Conservation (phyloP, 345 rosid genomes). For the Psidium friedrichsthalianum region DNA sequence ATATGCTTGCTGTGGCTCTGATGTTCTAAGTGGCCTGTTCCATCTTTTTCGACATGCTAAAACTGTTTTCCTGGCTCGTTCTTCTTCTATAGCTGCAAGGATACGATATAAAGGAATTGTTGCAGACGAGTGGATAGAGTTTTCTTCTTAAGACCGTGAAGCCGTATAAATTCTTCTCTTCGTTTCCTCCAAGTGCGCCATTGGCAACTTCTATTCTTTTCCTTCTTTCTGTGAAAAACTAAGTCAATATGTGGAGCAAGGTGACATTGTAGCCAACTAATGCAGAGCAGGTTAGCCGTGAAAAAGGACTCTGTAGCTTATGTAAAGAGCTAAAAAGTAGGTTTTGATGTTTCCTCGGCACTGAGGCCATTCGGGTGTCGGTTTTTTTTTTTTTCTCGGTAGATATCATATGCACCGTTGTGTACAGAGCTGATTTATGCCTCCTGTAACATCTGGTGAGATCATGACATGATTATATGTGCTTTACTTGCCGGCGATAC, state of each 20-base stretch:
- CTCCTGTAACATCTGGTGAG: neutral
- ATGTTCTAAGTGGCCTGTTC: neutral
- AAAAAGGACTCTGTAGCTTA: neutral
- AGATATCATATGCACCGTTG: neutral
- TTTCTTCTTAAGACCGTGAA: neutral
- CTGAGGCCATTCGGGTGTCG: neutral
- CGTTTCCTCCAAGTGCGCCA: neutral
- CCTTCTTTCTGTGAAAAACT: neutral
- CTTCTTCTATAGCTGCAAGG: constrained; percentile 54
- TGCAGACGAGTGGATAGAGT: constrained; percentile 33
- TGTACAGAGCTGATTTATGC: neutral
- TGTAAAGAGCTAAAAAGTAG: neutral
- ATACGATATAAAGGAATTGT: constrained; percentile 67
- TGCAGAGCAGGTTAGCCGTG: neutral
- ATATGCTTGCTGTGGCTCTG: neutral
- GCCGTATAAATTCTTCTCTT: neutral
- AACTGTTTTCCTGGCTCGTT: neutral
- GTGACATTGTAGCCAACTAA: neutral
- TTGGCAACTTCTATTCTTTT: neutral
- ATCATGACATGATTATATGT: neutral
- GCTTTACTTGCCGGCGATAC: neutral
- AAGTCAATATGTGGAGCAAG: neutral
- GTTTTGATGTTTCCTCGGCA: neutral
- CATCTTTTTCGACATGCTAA: neutral
- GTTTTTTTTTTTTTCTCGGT: neutral